Base-by-base conservation (phyloP, 768 basidiomycete genomes). In the Kwoniella sp. region DNA sequence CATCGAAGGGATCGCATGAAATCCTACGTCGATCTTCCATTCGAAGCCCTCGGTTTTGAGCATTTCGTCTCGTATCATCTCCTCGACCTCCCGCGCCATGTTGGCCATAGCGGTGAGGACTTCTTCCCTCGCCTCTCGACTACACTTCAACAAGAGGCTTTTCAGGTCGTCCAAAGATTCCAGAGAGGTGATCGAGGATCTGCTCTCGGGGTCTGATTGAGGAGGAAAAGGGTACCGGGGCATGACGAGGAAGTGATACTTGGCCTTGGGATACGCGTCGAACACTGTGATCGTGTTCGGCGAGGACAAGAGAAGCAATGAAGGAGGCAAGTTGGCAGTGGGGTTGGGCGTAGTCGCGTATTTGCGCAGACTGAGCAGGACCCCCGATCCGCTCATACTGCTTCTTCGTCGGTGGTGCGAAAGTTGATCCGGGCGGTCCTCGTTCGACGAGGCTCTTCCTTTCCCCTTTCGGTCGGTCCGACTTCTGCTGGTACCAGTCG, bases 201-300 rank as follows among this genome's bases (percentile, higher is more conserved):
- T 50, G 37, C 67, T 69, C 0, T 77, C 74, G 5, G 76, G 71
- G 34, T 76, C 59, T 1, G 65, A 50, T 5, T 69, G 66, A 15
- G 71, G 59, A 2, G 74, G 79, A 57, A 61, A 84, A 67, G 73
- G 72, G 30, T 87, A 85, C 45, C 84, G 81, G 17, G 93, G 93
- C n/a, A 95, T 84, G 61, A 95, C 80, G 50, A 96, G 85, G 74
- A 93, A 90, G 81, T 96, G 93, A 78, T 92, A 94, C 61, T 87
- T 88, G 4, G 90, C 87, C 61, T 80, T 80, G 1, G 79, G 79
- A 55, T 70, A 80, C n/a, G 69, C 63, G 56, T 80, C 79, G 56
- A 77, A 78, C 13, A 80, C 68, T 22, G 75, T 75, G 4, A 80
- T 45, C 2, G 72, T 68, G 26, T 57, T 56, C 25, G 61, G 61